Evolutionary conservation across 2,329 filamentous ascomycete species (phyloP), one percentile per base, ranked within the genome.

Genomic region (Diaporthe vexans): DNA sequence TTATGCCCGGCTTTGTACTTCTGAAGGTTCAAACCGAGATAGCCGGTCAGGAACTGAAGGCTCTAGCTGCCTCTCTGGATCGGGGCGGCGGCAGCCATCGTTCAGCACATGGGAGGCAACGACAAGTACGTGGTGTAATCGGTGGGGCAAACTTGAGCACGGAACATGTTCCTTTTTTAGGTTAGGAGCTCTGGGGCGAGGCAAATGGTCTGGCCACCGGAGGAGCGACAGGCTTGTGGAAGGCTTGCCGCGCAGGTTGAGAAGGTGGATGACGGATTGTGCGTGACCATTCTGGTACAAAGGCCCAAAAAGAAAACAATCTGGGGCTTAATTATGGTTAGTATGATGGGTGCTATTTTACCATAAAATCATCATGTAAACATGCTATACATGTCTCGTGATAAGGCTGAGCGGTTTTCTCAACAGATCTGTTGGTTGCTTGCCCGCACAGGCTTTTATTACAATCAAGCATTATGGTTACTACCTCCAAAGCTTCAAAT

Each of bases 161-260:
- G 17, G 63, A 54, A 26, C 21, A 54, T 7, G 6, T 68, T 13
- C 21, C 63, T 68, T 68, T 68, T 68, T 68, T 68, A 68, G 40
- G 13, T 4, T 9, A 19, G 24, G 19, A 21, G 46, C 9, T 21
- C 19, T 40, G 33, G 15, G 48, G 33, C n/a, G 48, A n/a, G 37
- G 21, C 33, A 11, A 19, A 4, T 68, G 46, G 63, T 26, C 19
- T 68, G 17, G 48, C 4, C n/a, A 35, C 33, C 48, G 63, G 29
- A 54, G 48, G 48, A 29, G n/a, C 5, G 13, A 56, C 2, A 13
- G n/a, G 63, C 21, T 24, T 26, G 19, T 15, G 21, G 21, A 40
- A 19, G 63, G 21, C 5, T 43, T 68, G 35, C 63, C 63, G 11
- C 46, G 33, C 33, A 68, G 63, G 11, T 21, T 68, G 63, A 40